A percentile compares a stretch with the other conserved stretches of the same genome.
phyloP scores from a whole-genome alignment of 2,329 filamentous ascomycete species.

The Fusarium vanettenii region DNA sequence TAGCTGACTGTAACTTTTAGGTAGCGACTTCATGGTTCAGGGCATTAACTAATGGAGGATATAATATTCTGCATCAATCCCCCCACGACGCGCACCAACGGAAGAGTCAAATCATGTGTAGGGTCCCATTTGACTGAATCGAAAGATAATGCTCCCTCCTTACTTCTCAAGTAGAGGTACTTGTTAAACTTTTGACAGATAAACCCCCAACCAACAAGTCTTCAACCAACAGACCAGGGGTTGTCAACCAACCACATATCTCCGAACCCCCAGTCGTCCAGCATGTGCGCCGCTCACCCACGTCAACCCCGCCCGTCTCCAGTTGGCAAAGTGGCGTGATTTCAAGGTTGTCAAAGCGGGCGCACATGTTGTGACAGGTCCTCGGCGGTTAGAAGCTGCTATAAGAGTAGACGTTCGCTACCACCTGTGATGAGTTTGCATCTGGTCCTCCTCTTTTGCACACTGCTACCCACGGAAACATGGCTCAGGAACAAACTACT shows the following conservation, averaged over 20 bases:
- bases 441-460: not conserved
- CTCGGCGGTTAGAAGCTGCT: not conserved
- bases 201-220: not conserved
- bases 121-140: no score
- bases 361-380: not conserved
- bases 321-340: not conserved
- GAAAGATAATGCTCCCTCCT: no score
- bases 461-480: not conserved
- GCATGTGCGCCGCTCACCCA: not conserved
- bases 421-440: not conserved
- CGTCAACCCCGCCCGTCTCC: not conserved
- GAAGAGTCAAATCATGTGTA: no score
- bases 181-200: no score
- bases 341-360: not conserved
- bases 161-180: no score
- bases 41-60: no score
- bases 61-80: no score
- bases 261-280: not conserved
- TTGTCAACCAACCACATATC: not conserved
- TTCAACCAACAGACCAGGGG: not conserved
- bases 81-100: no score
- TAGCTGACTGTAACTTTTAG: no score
- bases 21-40: no score
- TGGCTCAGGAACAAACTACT: not conserved
- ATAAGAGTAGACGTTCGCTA: not conserved